Percentiles rank a stretch among this genome's conserved stretches.
These are phyloP conservation scores for Colletotrichum tamarilloi DNA, from an alignment of 2,329 filamentous ascomycete genomes.

Conservation along the genomic window DNA sequence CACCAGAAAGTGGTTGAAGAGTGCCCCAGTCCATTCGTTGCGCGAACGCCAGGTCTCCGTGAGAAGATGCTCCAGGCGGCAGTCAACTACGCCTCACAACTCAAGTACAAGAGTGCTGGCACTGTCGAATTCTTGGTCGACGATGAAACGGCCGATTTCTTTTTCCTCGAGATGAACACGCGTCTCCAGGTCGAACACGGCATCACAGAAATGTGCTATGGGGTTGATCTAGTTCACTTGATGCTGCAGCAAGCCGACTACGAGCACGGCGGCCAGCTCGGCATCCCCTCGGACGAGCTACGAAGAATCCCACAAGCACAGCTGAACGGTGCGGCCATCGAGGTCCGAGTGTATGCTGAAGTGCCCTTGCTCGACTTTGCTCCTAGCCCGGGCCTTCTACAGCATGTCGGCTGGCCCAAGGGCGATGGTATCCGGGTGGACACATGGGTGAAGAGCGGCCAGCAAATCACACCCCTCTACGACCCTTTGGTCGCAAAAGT, in stretches of 20 bases:
- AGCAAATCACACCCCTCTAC: slow-evolving; percentile 67
- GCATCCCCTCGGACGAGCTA: background rate
- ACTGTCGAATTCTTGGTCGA: slow-evolving; percentile 55
- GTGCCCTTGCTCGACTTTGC: slow-evolving; percentile 69
- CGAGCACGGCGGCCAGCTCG: slow-evolving; percentile 35
- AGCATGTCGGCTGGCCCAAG: slow-evolving; percentile 66
- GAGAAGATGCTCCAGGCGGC: slow-evolving; percentile 47
- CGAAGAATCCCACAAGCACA: background rate
- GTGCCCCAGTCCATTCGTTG: slow-evolving; percentile 40
- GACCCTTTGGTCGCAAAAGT: slow-evolving; percentile 69
- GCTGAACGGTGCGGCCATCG: slow-evolving; percentile 48
- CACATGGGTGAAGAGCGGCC: slow-evolving; percentile 71
- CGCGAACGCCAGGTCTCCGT: slow-evolving; percentile 44
- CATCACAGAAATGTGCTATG: slow-evolving; percentile 41
- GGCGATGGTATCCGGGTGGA: slow-evolving; percentile 65
- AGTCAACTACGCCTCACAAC: slow-evolving; percentile 40
- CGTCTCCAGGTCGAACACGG: slow-evolving; percentile 82
- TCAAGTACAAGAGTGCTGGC: slow-evolving; percentile 50
- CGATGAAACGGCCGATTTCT: slow-evolving; percentile 45
- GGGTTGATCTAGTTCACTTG: slow-evolving; percentile 21
- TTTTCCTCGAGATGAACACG: slow-evolving; percentile 57
- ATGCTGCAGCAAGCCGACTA: slow-evolving; percentile 42
- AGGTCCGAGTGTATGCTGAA: slow-evolving; percentile 55
- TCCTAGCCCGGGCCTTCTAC: slow-evolving; percentile 69
- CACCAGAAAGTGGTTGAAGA: slow-evolving; percentile 60